Evolutionary conservation across 192 early-diverging fungal genomes (phyloP), one percentile per base, ranked within the genome.

Genomic region (Umbelopsis vinacea): DNA sequence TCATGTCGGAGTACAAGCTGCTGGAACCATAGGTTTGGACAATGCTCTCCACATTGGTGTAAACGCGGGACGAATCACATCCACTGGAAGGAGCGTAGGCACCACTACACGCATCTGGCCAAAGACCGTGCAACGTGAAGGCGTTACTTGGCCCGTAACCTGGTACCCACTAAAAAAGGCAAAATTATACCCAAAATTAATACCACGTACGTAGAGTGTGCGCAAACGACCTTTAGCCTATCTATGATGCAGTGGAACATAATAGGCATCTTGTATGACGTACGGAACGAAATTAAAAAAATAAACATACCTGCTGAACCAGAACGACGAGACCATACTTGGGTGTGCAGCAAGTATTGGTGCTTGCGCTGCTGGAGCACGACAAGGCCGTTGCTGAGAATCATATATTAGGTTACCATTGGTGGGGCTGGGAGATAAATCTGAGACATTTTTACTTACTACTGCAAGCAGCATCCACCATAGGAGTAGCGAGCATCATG

Each of bases 71-170:
- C 14, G 77, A 66, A 79, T 94, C 91, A 57, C 92, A 92, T 35
- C 90, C 89, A 24, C 17, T 67, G 23, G 66, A 22, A 24, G 71
- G 67, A 0, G 71, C 82, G 24, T 82, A 75, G 21, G 66, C 71
- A 38, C 83, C 83, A 46, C 66, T 54, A 72, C 83, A 84, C 4
- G 76, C 88, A 77, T 92, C 91, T 17, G 93, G 90, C 93, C 93
- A 92, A 54, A 92, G 79, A n/a, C 92, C 92, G 71, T 94, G 92
- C 21, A 94, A 76, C 9, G 92, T 92, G 53, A 89, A 94, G 33
- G 82, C 77, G 47, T 91, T 76, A 14, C 71, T 19, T 15, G 87
- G 88, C 17, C 88, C 89, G 37, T 81, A 85, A 52, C 87, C 83
- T 2, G 77, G 52, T 70, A 87, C 86, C 89, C 89, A 92, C 76